Base-by-base conservation (phyloP, 495 filamentous ascomycete genomes). In the Chaetomidium leptoderma region DNA sequence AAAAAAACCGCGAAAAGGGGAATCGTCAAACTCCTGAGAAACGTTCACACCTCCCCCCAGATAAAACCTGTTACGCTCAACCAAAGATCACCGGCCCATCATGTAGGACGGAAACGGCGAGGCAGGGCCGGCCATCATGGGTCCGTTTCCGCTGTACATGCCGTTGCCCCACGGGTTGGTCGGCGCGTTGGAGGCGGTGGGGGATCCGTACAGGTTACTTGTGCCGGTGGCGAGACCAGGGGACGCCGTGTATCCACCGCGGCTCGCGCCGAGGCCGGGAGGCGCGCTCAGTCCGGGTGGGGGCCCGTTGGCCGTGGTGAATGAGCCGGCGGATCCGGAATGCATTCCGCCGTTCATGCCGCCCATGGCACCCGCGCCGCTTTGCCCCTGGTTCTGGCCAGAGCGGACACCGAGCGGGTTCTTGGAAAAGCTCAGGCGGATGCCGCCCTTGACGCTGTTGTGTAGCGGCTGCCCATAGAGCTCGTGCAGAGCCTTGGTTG, bases 401-500 rank as follows among this genome's bases (percentile, higher is more conserved):
- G 86, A 87, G 29, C 93, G 90, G 23, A 97, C 95, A 26, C 95
- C 93, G 9, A 98, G 80, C 2, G 93, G 93, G 64, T 97, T 98
- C 75, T 97, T 97, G 11, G 92, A 97, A 75, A 97, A 98, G 68
- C 90, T 95, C 36, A 98, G 82, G n/a, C 95, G 87, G 65, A 98
- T 97, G 39, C 93, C 93, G 39, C 93, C 95, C 68, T 96, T 97
- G 67, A 91, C 83, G 70, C 89, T 93, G 71, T 97, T 97, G 66
- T 90, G 90, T 40, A 98, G 81, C 23, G 83, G 84, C 53, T 88
- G 85, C 0, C 93, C 93, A 62, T 97, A 97, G 17, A 97, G 78
- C 55, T 97, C 91, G 63, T 92, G 89, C 9, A 97, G 78, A 0
- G 92, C 87, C 68, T 95, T 95, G 55, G 93, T 97, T 8, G 93